Base-by-base conservation (phyloP, 805 yeast genomes). In the Suhomyces sp. region DNA sequence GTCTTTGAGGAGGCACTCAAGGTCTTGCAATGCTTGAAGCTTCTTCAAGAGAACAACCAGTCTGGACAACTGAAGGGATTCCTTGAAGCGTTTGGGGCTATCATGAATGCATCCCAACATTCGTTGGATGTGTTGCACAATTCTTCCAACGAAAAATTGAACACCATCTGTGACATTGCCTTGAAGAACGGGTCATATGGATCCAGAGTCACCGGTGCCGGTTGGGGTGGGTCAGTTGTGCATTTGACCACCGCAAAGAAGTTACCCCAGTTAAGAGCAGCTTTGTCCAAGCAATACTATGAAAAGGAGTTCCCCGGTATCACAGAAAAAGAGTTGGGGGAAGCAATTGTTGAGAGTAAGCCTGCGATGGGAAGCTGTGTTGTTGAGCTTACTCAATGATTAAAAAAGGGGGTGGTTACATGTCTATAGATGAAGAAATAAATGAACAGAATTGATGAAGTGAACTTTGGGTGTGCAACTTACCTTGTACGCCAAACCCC, bases 131-230 rank as follows among this genome's bases (percentile, higher is more conserved):
- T 58, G 19, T 54, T 66, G 22, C 76, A 69, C 57, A 69, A 77
- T 37, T 76, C 82, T 35, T 77, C 85, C 3, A 73, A 75, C 43
- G 67, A 66, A 1, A 80, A 73, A 41, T 69, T 79, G 36, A 76
- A 81, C 36, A 54, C 58, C 9, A 54, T 82, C 25, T 76, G 83
- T 48, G 36, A 50, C 6, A 70, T 82, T 33, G 87, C 85, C 3
- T 52, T 63, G 25, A 51, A 44, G 2, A 67, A 72, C 40, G 88
- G 88, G 3, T 65, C 85, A 1, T 66, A 58, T 39, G 88, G 88
- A 12, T 76, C 85, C 1, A 67, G 90, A 36, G 70, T 79, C n/a
- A 81, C 88, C 7, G 90, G 88, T 18, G 88, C 90, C 13, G 90
- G 90, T 4, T 82, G 79, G 72, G 88, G 88, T 21, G 88, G 88